phyloP scores from a whole-genome alignment of 2,329 filamentous ascomycete species.

The Exophiala viscosa region DNA sequence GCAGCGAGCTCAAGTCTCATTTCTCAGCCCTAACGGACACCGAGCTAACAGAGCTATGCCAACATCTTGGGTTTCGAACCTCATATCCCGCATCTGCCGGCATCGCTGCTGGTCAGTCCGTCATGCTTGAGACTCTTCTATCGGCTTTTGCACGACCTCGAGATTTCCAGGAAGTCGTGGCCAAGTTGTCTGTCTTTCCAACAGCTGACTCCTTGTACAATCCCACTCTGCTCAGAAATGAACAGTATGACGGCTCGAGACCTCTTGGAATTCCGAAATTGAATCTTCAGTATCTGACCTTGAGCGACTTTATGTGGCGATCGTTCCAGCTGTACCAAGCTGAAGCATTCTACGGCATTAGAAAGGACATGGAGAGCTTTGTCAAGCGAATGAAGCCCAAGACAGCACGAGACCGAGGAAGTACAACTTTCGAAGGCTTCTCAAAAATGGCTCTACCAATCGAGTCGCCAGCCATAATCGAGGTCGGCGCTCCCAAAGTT shows the following conservation, averaged over 20 bases:
- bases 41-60: slow-evolving; percentile 68
- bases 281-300: slow-evolving; percentile 90
- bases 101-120: slow-evolving; percentile 56
- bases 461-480: slow-evolving; percentile 77
- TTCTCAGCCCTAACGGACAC: slow-evolving; percentile 68
- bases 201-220: slow-evolving; percentile 81
- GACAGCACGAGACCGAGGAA: slow-evolving; percentile 59
- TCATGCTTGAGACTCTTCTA: slow-evolving; percentile 64
- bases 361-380: slow-evolving; percentile 81
- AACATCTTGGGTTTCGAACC: slow-evolving; percentile 71
- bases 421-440: slow-evolving; percentile 70
- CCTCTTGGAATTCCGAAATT: slow-evolving; percentile 90
- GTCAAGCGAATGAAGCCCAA: slow-evolving; percentile 75
- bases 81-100: slow-evolving; percentile 71
- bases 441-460: slow-evolving; percentile 92
- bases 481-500: slow-evolving; percentile 77
- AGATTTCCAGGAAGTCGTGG: slow-evolving; percentile 76
- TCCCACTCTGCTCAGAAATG: slow-evolving; percentile 70
- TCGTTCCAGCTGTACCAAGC: slow-evolving; percentile 83
- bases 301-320: slow-evolving; percentile 96
- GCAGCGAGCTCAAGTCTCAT: slow-evolving; percentile 72
- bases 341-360: slow-evolving; percentile 90
- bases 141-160: slow-evolving; percentile 71
- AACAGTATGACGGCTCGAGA: slow-evolving; percentile 79
- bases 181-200: slow-evolving; percentile 70